These are phyloP conservation scores for Aspergillus sclerotiicarbonarius DNA, from an alignment of 495 filamentous ascomycete species.

Conservation along the genomic window DNA sequence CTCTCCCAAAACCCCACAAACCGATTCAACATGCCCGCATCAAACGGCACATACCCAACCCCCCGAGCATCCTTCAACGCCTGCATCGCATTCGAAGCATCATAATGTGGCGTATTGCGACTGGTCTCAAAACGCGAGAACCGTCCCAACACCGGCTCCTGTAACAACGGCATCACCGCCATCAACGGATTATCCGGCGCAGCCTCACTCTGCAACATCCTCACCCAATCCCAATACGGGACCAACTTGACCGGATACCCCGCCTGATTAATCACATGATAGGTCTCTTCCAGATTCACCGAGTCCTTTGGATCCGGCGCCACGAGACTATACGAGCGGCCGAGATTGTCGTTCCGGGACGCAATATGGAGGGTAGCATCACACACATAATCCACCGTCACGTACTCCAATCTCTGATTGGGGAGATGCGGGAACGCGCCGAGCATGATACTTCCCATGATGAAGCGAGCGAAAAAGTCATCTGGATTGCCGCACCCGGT, in stretches of 20 bases:
- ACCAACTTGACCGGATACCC: conserved; percentile 10
- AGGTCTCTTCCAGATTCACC: conserved; percentile 8
- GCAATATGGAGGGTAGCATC: conserved; percentile 20
- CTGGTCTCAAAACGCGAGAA: conserved; percentile 11
- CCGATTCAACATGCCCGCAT: not conserved
- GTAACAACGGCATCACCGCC: conserved; percentile 8
- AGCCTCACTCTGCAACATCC: not conserved
- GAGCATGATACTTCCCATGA: conserved; percentile 16
- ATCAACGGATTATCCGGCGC: conserved; percentile 1
- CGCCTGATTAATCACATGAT: conserved; percentile 11
- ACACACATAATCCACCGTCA: conserved; percentile 22
- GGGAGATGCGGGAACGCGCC: conserved; percentile 18
- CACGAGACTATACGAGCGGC: conserved; percentile 12
- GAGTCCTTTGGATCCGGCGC: conserved; percentile 4
- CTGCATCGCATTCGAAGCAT: not conserved
- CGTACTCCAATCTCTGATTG: conserved; percentile 14
- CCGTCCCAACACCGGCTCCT: conserved; percentile 10
- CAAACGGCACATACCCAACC: conserved; percentile 2
- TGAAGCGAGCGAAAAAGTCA: conserved; percentile 25
- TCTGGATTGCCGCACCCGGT: conserved; percentile 19
- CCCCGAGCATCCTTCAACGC: conserved; percentile 6
- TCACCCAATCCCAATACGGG: conserved; percentile 16
- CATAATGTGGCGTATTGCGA: conserved; percentile 7
- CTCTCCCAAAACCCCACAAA: conserved; percentile 6
- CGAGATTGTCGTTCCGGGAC: conserved; percentile 5